A percentile compares a stretch with the other conserved stretches of the same genome.
Conservation (phyloP, 768 basidiomycete species). For the Terana coerulea region DNA sequence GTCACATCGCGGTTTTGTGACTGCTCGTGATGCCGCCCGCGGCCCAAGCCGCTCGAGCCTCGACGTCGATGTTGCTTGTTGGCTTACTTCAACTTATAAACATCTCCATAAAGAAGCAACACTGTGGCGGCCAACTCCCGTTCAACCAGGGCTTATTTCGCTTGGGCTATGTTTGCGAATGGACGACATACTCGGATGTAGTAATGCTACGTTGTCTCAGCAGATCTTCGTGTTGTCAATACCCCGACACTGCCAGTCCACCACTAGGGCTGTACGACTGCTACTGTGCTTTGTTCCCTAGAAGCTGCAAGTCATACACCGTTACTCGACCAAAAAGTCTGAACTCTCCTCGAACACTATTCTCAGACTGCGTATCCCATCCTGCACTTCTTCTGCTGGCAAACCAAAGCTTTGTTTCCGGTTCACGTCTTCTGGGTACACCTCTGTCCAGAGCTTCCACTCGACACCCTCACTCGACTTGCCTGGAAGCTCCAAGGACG, state of each 20-base stretch:
- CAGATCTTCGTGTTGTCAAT: not conserved
- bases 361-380: slow-evolving; percentile 47
- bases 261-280: not conserved
- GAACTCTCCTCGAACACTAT: slow-evolving; percentile 78
- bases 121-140: not conserved
- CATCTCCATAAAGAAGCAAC: not conserved
- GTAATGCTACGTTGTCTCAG: not conserved
- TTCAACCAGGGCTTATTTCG: not conserved
- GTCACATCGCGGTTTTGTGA: too few species aligned
- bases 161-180: not conserved
- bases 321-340: slow-evolving; percentile 83
- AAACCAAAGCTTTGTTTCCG: slow-evolving; percentile 66
- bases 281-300: not conserved
- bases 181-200: not conserved
- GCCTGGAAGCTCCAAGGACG: slow-evolving; percentile 42
- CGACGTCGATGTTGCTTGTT: too few species aligned
- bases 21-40: too few species aligned
- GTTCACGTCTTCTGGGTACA: slow-evolving; percentile 83
- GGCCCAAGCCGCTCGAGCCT: too few species aligned
- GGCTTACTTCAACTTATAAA: too few species aligned
- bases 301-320: slow-evolving; percentile 54
- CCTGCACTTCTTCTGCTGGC: slow-evolving; percentile 5
- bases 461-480: slow-evolving; percentile 28
- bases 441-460: slow-evolving; percentile 49
- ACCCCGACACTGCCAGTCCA: not conserved